Conservation (phyloP, 164 flowering plant genomes). For the Stephania japonica region DNA sequence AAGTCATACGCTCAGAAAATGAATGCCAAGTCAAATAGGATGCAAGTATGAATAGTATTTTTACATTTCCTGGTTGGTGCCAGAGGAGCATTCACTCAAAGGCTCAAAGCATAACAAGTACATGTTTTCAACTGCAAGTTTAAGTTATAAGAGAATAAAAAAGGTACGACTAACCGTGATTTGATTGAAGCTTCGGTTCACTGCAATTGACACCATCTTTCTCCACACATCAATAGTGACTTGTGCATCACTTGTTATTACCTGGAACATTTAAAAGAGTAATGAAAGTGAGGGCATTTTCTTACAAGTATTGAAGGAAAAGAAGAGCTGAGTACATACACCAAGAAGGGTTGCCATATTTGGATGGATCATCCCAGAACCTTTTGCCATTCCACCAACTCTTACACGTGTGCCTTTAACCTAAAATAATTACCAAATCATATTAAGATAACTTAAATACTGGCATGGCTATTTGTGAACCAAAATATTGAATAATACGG, state of each 20-base stretch:
- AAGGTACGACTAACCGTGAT: constrained; percentile 58
- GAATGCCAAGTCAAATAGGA: background rate
- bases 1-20: background rate
- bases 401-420: constrained; percentile 67
- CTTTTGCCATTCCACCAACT: constrained; percentile 98
- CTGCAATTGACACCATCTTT: constrained; percentile 78
- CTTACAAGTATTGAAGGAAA: background rate
- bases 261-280: constrained; percentile 39
- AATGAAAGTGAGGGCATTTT: background rate
- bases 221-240: constrained; percentile 84
- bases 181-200: constrained; percentile 94
- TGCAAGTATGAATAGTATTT: background rate
- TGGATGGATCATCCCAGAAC: constrained; percentile 99
- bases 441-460: background rate
- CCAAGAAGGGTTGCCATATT: constrained; percentile 99
- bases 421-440: constrained; percentile 28
- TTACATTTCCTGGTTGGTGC: background rate
- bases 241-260: constrained; percentile 85
- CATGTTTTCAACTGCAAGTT: background rate
- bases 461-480: background rate
- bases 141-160: background rate
- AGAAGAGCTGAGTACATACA: constrained; percentile 38
- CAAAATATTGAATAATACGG: background rate
- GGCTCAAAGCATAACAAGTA: background rate
- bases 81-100: background rate